Conservation (phyloP, 2,329 filamentous ascomycete genomes). For the Botrytis fragariae region DNA sequence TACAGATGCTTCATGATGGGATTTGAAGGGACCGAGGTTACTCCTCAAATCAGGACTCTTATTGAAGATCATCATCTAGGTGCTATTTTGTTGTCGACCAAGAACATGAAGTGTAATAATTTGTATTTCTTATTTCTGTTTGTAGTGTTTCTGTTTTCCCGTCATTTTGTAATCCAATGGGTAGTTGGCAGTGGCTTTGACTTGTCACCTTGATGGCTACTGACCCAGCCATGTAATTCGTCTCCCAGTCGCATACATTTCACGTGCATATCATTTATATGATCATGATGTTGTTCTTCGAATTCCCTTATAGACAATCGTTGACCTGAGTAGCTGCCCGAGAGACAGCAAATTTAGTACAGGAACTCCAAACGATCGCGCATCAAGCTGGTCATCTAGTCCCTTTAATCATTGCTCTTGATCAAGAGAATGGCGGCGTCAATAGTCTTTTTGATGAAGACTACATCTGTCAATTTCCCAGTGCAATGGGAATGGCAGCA, state of each 20-base stretch:
- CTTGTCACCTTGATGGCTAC: not conserved
- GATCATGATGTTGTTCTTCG: not conserved
- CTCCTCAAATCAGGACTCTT: slow-evolving; percentile 74
- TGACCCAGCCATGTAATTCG: not conserved
- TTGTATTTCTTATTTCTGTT: slow-evolving; percentile 9
- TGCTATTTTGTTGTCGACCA: slow-evolving; percentile 79
- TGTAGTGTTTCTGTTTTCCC: slow-evolving; percentile 6
- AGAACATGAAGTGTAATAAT: slow-evolving; percentile 73
- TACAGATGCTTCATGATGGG: slow-evolving; percentile 42
- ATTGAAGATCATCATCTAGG: slow-evolving; percentile 86
- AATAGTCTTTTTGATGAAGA: slow-evolving; percentile 96
- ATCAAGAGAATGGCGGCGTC: slow-evolving; percentile 97
- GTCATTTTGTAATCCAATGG: slow-evolving; percentile 12
- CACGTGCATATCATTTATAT: not conserved
- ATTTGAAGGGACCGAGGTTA: slow-evolving; percentile 81
- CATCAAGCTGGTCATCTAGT: slow-evolving; percentile 86
- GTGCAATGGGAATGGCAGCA: slow-evolving; percentile 94
- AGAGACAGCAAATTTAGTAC: slow-evolving; percentile 81
- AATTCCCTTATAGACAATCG: slow-evolving; percentile 18
- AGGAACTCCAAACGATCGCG: slow-evolving; percentile 89
- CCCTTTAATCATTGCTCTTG: slow-evolving; percentile 84
- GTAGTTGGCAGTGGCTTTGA: not conserved
- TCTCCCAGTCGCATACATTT: slow-evolving; percentile 8
- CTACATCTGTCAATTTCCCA: slow-evolving; percentile 94
- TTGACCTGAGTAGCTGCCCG: slow-evolving; percentile 66